Evolutionary conservation across 176 grass and related monocot species (phyloP), one percentile per base, ranked within the genome.

Genomic region (Echinochloa phyllopogon): DNA sequence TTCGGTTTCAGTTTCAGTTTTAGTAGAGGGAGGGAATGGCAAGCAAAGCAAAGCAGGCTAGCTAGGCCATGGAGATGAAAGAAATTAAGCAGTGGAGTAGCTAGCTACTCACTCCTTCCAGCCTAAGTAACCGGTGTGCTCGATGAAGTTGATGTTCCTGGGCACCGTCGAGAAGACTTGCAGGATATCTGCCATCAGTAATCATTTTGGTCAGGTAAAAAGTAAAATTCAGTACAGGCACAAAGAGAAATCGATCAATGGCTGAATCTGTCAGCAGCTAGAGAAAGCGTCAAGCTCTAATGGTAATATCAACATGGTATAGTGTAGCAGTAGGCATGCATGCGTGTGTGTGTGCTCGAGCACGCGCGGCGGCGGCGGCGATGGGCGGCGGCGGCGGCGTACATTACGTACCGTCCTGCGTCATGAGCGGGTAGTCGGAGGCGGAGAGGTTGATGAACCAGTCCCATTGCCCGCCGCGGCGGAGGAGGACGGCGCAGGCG

Each of bases 361-460:
- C 2, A 43, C 51, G 51, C 15, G 17, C 1, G 17, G n/a, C 51
- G 15, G 2, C 16, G 52, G 17, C 18, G 18, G 18, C 52, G 18
- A 55, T 17, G 52, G 1, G 29, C 29, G 16, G 50, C n/a, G n/a
- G n/a, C n/a, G n/a, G n/a, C n/a, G n/a, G n/a, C n/a, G n/a, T n/a
- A n/a, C n/a, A n/a, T n/a, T n/a, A 66, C 78, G 67, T 56, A 98
- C 95, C 96, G 86, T 95, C 96, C 49, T 94, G 91, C 1, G 96
- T 89, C 85, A 95, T 88, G 58, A 98, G 91, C 16, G 96, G 96
- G 86, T 98, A 98, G 74, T 95, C 93, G 2, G 96, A 95, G 33
- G 93, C 96, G 40, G 93, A 95, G 83, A 98, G 96, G 79, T 98
- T 98, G 85, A 98, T 98, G 82, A 95, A 98, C 93, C 96, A 98